Base-by-base conservation (phyloP, 1,139 yeast species). In the Geotrichum carabidarum region DNA sequence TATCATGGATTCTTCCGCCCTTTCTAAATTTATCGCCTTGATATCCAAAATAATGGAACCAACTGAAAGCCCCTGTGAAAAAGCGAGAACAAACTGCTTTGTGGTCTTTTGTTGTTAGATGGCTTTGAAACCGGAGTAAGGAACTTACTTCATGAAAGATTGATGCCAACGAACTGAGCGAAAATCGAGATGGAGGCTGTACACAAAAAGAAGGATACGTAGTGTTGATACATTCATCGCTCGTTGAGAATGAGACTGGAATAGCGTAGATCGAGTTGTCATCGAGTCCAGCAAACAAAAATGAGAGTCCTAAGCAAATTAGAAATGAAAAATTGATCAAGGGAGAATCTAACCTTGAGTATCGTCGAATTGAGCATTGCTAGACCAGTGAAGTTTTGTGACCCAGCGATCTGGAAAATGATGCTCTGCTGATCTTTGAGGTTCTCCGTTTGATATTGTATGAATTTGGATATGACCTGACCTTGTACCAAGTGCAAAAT, bases 401-500 rank as follows among this genome's bases (percentile, higher is more conserved):
- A 47, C 14, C 46, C 48, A 46, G 18, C 40, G 37, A 17, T 38
- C 46, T 9, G 46, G 18, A 7, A 41, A n/a, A 18, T 50, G 41
- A 1, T 44, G n/a, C 15, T 41, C 27, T 6, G 40, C 35, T 7
- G 32, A n/a, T 11, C 30, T 36, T 17, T 31, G 15, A 8, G 41
- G 46, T 22, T 22, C 38, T 2, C 57, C 51, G 27, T 50, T 30
- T 17, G 14, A 32, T 27, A 45, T 12, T 22, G 32, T 48, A 34
- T 45, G 8, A 8, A 53, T 17, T 38, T 32, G 17, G 2, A 49
- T 18, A n/a, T 35, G 46, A 4, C 56, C 56, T 9, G 53, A 44
- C 42, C 34, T 53, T 15, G 51, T 36, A 11, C 54, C 51, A 30
- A 50, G 18, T 4, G 52, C 57, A 42, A 54, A 44, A 36, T 40